Conservation (phyloP, 306 rosid genomes). For the Sesbania bispinosa region DNA sequence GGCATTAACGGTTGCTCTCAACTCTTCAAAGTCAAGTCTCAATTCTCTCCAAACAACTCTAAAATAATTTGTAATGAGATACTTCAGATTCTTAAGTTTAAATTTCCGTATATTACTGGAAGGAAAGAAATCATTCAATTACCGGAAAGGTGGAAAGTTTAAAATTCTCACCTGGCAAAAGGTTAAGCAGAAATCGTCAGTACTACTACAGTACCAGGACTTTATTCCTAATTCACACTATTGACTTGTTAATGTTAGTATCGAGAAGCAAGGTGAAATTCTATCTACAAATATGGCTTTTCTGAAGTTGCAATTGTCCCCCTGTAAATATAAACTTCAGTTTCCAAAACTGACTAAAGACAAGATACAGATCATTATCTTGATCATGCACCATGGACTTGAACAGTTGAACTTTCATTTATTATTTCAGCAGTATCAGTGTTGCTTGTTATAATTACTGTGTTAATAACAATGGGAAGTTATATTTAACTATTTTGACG, state of each 20-base stretch:
- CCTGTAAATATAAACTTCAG: background rate
- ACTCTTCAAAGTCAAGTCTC: background rate
- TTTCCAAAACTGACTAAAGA: constrained; percentile 1
- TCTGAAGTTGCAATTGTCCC: background rate
- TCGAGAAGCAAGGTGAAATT: background rate
- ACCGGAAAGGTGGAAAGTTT: background rate
- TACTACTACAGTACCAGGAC: background rate
- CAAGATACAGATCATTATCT: background rate
- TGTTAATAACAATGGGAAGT: background rate
- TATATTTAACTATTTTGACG: background rate
- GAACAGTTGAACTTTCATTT: background rate
- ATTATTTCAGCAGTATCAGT: background rate
- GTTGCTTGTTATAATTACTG: background rate
- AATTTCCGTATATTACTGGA: background rate
- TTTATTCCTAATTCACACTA: background rate
- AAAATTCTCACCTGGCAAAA: background rate
- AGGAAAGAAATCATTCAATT: background rate
- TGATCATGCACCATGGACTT: background rate
- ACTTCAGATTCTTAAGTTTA: background rate
- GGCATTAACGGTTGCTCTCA: no score
- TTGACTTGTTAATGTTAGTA: background rate
- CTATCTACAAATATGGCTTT: background rate
- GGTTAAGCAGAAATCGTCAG: background rate
- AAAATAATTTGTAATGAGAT: background rate
- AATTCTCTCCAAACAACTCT: no score